A percentile compares a stretch with the other conserved stretches of the same genome.
These are phyloP conservation scores for Aegle marmelos DNA, from an alignment of 345 rosid species.

Conservation along the genomic window DNA sequence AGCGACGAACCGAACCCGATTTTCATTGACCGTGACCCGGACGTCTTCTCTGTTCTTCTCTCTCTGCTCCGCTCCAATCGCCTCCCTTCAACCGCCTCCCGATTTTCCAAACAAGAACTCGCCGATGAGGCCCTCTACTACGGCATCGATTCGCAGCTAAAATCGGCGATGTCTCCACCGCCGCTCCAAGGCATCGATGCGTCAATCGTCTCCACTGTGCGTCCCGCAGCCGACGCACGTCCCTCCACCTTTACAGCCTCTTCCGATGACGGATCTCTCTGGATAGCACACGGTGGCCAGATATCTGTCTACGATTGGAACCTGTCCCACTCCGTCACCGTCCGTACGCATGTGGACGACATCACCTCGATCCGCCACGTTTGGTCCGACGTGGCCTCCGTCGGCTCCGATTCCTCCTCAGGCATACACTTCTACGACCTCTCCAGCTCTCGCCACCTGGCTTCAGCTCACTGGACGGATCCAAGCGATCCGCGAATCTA, in stretches of 20 bases:
- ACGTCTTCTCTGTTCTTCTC: conserved; percentile 79
- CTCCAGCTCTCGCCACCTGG: conserved; percentile 51
- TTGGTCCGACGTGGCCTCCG: conserved; percentile 61
- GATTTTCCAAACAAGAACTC: conserved; percentile 79
- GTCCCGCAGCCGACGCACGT: conserved; percentile 64
- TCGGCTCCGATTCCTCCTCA: conserved; percentile 58
- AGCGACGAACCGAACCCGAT: conserved; percentile 38
- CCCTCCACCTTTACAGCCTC: conserved; percentile 67
- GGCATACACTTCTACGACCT: conserved; percentile 88
- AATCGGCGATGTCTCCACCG: conserved; percentile 60
- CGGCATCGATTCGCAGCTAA: conserved; percentile 71
- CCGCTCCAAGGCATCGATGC: conserved; percentile 76
- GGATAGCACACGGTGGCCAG: conserved; percentile 94
- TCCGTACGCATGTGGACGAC: conserved; percentile 77
- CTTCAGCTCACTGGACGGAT: conserved; percentile 79
- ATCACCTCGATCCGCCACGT: conserved; percentile 63
- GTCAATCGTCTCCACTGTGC: conserved; percentile 52
- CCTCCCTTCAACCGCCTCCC: conserved; percentile 57
- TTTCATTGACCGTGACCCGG: conserved; percentile 95
- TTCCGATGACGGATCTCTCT: conserved; percentile 63
- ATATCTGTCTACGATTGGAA: conserved; percentile 78
- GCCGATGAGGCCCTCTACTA: conserved; percentile 85
- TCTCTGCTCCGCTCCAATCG: conserved; percentile 71
- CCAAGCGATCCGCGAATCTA: conserved; percentile 76
- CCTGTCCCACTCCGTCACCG: conserved; percentile 53